Evolutionary conservation across 352 stramenopile species (phyloP).

Genomic region (Blastocystis sp.): DNA sequence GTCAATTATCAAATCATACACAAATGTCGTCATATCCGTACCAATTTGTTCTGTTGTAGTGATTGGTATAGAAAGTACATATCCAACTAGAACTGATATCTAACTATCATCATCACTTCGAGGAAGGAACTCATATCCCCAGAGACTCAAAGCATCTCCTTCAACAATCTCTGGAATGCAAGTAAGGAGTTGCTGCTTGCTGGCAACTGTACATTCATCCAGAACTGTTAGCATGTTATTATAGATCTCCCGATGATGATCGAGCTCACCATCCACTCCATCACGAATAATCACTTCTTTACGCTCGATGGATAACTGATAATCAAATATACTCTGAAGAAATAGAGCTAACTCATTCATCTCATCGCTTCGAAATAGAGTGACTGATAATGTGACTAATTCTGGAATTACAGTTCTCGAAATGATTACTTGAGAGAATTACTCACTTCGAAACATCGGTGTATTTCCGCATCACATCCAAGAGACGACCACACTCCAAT

Average conservation of each 20-base stretch:
- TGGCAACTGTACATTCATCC: constrained; percentile 8
- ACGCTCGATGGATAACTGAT: neutral
- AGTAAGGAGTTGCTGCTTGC: constrained; percentile 3
- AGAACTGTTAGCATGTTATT: neutral
- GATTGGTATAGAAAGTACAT: neutral
- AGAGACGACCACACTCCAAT: neutral
- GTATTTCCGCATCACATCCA: constrained; percentile 37
- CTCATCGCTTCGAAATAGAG: neutral
- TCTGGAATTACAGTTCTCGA: neutral
- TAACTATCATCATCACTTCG: neutral
- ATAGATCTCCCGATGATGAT: neutral
- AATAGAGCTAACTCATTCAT: neutral
- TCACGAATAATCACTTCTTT: constrained; percentile 39
- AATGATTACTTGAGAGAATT: neutral
- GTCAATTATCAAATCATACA: neutral
- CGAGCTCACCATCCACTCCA: constrained; percentile 1
- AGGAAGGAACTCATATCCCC: constrained; percentile 31
- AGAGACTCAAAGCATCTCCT: neutral
- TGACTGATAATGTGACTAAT: neutral
- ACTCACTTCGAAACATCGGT: neutral
- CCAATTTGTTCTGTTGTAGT: neutral
- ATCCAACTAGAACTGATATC: neutral
- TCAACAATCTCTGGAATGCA: neutral
- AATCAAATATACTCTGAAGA: constrained; percentile 39
- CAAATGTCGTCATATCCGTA: neutral